Evolutionary conservation across 1,284 basidiomycete species (phyloP), one percentile per base, ranked within the genome.

Genomic region (Trichosporon ovoides): DNA sequence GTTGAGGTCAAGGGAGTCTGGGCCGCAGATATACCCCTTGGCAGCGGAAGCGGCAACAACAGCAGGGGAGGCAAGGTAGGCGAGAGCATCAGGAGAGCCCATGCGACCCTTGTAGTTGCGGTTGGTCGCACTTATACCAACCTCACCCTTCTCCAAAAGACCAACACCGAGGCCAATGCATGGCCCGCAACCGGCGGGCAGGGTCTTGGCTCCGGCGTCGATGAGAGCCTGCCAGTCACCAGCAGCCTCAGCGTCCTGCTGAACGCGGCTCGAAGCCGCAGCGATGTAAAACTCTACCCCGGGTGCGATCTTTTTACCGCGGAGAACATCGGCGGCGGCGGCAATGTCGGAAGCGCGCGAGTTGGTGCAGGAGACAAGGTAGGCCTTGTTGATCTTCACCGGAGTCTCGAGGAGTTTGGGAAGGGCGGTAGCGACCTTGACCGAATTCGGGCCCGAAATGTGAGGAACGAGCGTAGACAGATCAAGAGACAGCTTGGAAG

Each of bases 71-170:
- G 93, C 93, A 28, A 99, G 84, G 78, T 98, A 98, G 0, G 95
- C 95, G 65, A 89, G 84, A 0, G 95, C 95, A 52, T 93, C 90
- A 0, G 96, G 95, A 67, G 87, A 86, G 1, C 95, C 95, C 95
- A 99, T 99, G 11, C 95, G 83, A 6, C 95, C 95, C 80, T 99
- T 98, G 80, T 98, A 99, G 74, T 99, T 99, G 74, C 95, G 83
- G 79, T 99, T 99, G 13, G 95, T 98, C 7, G 96, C 95, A 67
- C 90, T 94, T 74, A 99, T 98, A 1, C 95, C 95, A 2, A 88
- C 87, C 78, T 98, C 83, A 3, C 95, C 95, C 69, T 98, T 94
- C 74, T 97, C 87, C 22, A 98, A 80, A 55, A 98, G 79, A 14
- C 96, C 96, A 1, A 87, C 87, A 3, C 95, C 95, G 6, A 98